Base-by-base conservation (phyloP, 2,329 filamentous ascomycete genomes). In the Sarocladium strictum region DNA sequence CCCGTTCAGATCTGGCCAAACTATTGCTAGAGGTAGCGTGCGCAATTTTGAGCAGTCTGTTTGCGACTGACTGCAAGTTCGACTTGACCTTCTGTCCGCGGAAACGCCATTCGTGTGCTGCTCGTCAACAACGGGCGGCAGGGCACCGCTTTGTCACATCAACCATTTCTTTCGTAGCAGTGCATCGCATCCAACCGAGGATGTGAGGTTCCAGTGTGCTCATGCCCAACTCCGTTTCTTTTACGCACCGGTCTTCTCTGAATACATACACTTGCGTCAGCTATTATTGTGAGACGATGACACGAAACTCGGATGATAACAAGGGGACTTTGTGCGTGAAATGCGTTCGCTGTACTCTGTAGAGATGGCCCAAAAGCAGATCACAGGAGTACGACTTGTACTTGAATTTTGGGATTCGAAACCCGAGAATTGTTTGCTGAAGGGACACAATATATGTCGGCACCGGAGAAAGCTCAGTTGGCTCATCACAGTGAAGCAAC, bases 1-100 rank as follows among this genome's bases (percentile, higher is more conserved):
- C 72, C 72, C 75, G 37, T n/a, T 75, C 70, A 47, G 72, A 71
- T 58, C 75, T 76, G 56, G 70, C 68, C 4, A 72, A 67, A 40
- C 73, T 72, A 0, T 71, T 68, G 0, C 69, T 74, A 1, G 69
- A 69, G 37, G 75, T 75, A 7, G 73, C 73, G 1, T 76, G 60
- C 0, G 70, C 63, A 69, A 76, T 75, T 56, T 76, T 67, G 33
- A 76, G 64, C 2, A 74, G 60, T 71, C 68, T 3, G 69, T 63
- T 47, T 68, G 66, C 15, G 68, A 63, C 15, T 65, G 43, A 2
- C 65, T 56, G 5, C 61, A 50, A 32, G 65, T 62, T 32, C 64
- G 62, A 26, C 68, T 65, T 37, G 65, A 62, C 51, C 65, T 61
- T 43, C 40, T 43, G 40, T 43, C 40, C 27, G 66, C 64, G 58